Evolutionary conservation across 1,284 basidiomycete species (phyloP), one percentile per base, ranked within the genome.

Genomic region (Cryptococcus jaspeensis): DNA sequence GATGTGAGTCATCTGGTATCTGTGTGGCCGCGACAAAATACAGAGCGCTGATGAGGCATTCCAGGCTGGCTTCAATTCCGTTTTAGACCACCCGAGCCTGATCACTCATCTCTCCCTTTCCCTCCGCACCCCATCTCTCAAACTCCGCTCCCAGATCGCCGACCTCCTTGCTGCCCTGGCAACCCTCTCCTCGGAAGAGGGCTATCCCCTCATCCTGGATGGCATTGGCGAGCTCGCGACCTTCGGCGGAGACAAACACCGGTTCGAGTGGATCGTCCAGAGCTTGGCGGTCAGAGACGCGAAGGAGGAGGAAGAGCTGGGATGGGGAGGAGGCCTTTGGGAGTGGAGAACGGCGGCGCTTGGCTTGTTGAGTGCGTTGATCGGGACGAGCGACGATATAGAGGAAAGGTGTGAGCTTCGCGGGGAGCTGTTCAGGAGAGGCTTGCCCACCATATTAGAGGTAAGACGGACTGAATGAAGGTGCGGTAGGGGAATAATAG

Each of bases 151-250:
- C 0, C 80, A 90, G 18, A 81, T 84, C 0, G 85, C 87, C 2
- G 90, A 94, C 65, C 81, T 94, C 20, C 82, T 95, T 5, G 89
- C 90, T 0, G 92, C 87, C 0, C 84, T 94, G 46, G 91, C 89
- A 67, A 81, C 91, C 12, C 79, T 94, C 15, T 87, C 88, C 1
- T 77, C 84, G 5, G 80, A 80, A 1, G 85, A 88, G 42, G 92
- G 91, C 0, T 86, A 90, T 65, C 84, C 81, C 54, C 80, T 85
- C 3, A 88, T 94, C 9, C 79, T 92, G 6, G 81, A 86, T 0
- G 89, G 90, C 0, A 75, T 94, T 56, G 89, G 89, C 0, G 90
- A 94, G 66, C 89, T 87, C 63, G 82, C 85, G 18, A 74, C 88
- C 42, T 82, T 82, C n/a, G 84, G 82, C 60, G 84, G 85, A 18